These are phyloP conservation scores for Apiospora marii DNA, from an alignment of 2,329 filamentous ascomycete genomes.

Conservation along the genomic window DNA sequence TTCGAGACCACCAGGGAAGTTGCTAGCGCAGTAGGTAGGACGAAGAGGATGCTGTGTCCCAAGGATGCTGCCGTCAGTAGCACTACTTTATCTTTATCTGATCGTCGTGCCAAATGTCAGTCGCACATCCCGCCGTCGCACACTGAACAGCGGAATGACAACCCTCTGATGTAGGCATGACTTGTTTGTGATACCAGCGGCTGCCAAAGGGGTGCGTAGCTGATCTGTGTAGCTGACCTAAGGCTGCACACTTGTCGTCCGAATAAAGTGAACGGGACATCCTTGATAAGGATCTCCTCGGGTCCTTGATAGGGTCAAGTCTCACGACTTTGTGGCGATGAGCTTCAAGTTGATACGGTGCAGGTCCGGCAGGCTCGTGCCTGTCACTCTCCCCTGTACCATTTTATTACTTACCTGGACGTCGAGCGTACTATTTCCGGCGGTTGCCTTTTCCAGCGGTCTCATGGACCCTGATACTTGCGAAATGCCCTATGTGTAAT, in stretches of 20 bases:
- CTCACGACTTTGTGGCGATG: background rate
- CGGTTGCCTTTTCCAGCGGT: background rate
- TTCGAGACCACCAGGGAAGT: background rate
- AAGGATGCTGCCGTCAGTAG: background rate
- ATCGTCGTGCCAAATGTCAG: slow-evolving; percentile 1
- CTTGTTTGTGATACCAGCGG: background rate
- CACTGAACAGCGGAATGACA: background rate
- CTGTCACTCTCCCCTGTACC: background rate
- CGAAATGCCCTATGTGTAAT: background rate
- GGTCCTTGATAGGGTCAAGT: background rate
- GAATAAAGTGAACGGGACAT: background rate
- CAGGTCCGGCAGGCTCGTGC: background rate
- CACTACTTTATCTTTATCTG: background rate
- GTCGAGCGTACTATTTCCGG: background rate
- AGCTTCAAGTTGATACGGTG: background rate
- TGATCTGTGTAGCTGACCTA: background rate
- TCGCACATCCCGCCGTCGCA: slow-evolving; percentile 11
- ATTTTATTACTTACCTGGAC: background rate
- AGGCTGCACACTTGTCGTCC: slow-evolving; percentile 9
- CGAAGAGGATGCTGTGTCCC: background rate
- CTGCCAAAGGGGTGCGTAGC: background rate
- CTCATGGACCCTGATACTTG: background rate
- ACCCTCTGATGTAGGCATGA: slow-evolving; percentile 14
- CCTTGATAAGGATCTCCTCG: background rate
- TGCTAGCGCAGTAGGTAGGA: background rate